Base-by-base conservation (phyloP, 306 rosid genomes). In the Vicia villosa region DNA sequence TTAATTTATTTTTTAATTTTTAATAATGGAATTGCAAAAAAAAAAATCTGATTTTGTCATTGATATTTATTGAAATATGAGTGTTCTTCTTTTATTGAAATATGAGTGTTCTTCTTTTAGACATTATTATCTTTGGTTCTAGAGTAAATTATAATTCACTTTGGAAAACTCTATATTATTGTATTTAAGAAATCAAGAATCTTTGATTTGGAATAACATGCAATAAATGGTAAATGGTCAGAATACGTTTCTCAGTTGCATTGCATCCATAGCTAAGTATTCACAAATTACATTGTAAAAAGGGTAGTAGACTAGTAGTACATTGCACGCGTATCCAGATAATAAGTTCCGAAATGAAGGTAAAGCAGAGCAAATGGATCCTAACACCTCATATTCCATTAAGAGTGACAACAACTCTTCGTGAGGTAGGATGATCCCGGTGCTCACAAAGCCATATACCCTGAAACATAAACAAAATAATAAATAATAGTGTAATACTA, bases 371-470 rank as follows among this genome's bases (percentile, higher is more conserved):
- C 26, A 47, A 37, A 66, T 30, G 55, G 24, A 47, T 37, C 38
- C 41, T 20, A 37, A 73, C 50, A 28, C 63, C 76, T 88, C 74
- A 90, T 63, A 86, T 82, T 78, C 95, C 94, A 75, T 90, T 87
- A 7, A 90, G 88, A 43, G 91, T 86, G 76, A 86, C 83, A 69
- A 90, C 91, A 69, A 90, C 84, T 34, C 83, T 84, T 73, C 91
- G 76, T 0, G 91, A 76, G 59, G 87, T 80, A 38, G 96, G 87
- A 62, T 61, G 42, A 80, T 90, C 91, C 58, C 91, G 84, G 74
- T 90, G 95, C 87, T 90, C 96, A 63, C 96, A 90, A 11, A 88
- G 85, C 98, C 97, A 90, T 83, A 93, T 93, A 47, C 98, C 97
- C 93, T 92, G 81, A 47, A 78, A 68, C 59, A 84, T 20, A 56